These are phyloP conservation scores for Oxyria digyna DNA, from an alignment of 148 eudicot species.

Conservation along the genomic window DNA sequence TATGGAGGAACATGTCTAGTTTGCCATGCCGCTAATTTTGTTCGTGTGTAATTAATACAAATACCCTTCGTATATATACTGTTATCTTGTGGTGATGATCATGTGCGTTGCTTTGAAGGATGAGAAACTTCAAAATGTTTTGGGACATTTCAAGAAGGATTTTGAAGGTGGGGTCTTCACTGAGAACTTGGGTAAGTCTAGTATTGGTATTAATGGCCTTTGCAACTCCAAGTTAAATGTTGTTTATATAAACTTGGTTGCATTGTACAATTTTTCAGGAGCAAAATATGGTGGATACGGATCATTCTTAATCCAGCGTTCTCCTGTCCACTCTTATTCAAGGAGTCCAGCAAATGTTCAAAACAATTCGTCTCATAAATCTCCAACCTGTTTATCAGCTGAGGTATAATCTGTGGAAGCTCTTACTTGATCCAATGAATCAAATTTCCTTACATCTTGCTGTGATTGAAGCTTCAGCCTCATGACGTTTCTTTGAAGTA, in stretches of 20 bases:
- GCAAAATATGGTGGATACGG: constrained; percentile 93
- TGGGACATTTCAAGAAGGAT: constrained; percentile 93
- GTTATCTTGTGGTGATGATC: neutral
- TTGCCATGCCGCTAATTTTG: neutral
- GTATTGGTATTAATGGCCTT: constrained; percentile 10
- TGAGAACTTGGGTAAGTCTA: constrained; percentile 82
- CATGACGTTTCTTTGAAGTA: neutral
- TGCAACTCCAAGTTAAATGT: neutral
- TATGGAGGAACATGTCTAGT: neutral
- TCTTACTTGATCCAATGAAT: constrained; percentile 1
- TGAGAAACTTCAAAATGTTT: constrained; percentile 78
- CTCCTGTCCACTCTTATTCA: constrained; percentile 51
- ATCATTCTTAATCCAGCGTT: constrained; percentile 83
- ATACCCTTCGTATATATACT: neutral
- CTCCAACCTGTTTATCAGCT: constrained; percentile 36
- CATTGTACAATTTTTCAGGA: constrained; percentile 37
- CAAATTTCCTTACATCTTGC: neutral
- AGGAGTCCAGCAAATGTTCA: constrained; percentile 47
- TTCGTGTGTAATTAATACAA: neutral
- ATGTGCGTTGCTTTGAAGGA: constrained; percentile 37
- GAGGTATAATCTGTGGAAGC: constrained; percentile 35
- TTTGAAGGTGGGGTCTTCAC: constrained; percentile 96
- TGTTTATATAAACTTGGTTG: constrained; percentile 18
- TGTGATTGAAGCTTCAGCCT: neutral
- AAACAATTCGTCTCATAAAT: constrained; percentile 26